phyloP scores from a whole-genome alignment of 805 yeast genomes.

The Danielozyma ontarioensis region DNA sequence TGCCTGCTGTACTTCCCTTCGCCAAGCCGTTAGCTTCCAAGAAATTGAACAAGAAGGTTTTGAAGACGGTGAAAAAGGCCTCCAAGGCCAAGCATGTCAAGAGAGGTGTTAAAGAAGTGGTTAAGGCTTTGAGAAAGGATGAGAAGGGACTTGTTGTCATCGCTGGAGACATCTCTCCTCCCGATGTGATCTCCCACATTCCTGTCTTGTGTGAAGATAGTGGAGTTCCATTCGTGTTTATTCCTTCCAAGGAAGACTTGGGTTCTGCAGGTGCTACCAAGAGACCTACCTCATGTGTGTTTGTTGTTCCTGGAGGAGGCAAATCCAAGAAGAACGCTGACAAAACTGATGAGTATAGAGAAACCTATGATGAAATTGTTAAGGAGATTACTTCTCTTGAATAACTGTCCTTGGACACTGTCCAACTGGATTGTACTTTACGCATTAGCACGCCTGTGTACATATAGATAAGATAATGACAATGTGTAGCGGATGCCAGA shows the following conservation, averaged over 20 bases:
- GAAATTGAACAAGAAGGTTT: constrained; percentile 89
- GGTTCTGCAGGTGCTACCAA: constrained; percentile 99
- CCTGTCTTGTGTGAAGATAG: constrained; percentile 97
- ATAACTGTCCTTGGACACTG: constrained; percentile 1
- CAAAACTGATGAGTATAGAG: constrained; percentile 80
- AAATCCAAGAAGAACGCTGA: constrained; percentile 70
- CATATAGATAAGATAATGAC: too few species aligned
- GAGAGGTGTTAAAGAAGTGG: constrained; percentile 98
- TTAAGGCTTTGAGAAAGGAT: constrained; percentile 95
- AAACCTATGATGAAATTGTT: constrained; percentile 86
- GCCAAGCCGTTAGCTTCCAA: constrained; percentile 95
- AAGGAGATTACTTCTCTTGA: constrained; percentile 67
- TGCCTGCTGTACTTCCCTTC: constrained; percentile 87
- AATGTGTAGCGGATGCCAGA: too few species aligned
- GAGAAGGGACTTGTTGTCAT: constrained; percentile 94
- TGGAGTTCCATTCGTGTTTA: constrained; percentile 84
- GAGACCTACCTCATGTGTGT: constrained; percentile 97
- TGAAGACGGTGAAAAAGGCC: constrained; percentile 95
- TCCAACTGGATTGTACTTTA: too few species aligned
- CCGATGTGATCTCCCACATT: constrained; percentile 93
- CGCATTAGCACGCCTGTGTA: too few species aligned
- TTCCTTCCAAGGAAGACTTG: constrained; percentile 96
- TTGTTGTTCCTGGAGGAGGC: constrained; percentile 95
- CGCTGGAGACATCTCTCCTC: constrained; percentile 98
- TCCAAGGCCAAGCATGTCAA: constrained; percentile 97